Base-by-base conservation (phyloP, 129 eudicot genomes). In the Apium graveolens region DNA sequence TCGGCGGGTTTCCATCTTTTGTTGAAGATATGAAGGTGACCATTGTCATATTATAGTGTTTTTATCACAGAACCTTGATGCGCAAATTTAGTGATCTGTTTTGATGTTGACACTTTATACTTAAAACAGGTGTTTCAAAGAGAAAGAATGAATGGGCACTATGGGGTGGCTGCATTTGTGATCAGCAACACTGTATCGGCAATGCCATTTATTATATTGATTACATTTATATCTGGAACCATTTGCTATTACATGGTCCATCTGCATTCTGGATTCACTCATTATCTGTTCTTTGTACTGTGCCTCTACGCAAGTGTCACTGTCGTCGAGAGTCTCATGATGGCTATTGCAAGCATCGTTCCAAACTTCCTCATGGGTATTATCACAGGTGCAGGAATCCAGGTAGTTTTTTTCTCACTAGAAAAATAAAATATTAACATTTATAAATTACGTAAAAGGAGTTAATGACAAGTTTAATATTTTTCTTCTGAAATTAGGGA, bases 281-380 rank as follows among this genome's bases (percentile, higher is more conserved):
- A 96, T 76, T 96, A 96, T 81, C 37, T 92, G 17, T 96, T 96
- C 95, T 96, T 96, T 53, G 99, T 96, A 14, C 69, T 96, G 81
- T 92, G 97, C 86, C 97, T 96, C 20, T 96, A 96, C 44, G 95
- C 99, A 26, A 96, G 99, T 80, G 99, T 96, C 46, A 96, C 99
- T 1, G 99, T 96, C 42, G 99, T 96, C 29, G 99, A 96, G 89
- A 96, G 99, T 85, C 88, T 96, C 82, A 96, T 96, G 99, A 96
- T 96, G 99, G 97, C 96, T 45, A 92, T 96, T n/a, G 99, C 99
- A 55, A 96, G 99, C 34, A 84, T 96, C 21, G 95, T 96, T 31
- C 99, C 99, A 16, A 96, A 96, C 73, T 96, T 96, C 84, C 99
- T 96, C 77, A 96, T 96, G 99, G 99, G 99, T 39, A 96, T 96